These are phyloP conservation scores for Orbilia javanica DNA, from an alignment of 2,329 filamentous ascomycete species.

Conservation along the genomic window DNA sequence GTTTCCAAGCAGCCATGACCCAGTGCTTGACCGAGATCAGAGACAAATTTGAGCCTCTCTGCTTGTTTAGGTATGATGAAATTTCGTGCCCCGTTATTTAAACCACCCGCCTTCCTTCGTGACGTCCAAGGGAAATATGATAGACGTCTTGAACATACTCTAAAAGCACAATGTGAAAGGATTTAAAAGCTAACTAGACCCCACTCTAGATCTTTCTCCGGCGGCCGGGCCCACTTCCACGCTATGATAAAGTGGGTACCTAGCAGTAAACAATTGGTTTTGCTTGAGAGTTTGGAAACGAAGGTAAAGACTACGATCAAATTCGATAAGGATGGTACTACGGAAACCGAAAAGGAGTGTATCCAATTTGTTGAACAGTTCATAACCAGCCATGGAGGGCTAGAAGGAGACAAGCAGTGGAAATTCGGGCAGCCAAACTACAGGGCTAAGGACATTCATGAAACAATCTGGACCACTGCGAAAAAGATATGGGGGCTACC, in stretches of 20 bases:
- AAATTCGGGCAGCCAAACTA: neutral
- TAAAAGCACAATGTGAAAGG: no score
- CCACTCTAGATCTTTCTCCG: neutral
- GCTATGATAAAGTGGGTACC: neutral
- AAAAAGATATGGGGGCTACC: neutral
- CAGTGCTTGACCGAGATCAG: neutral
- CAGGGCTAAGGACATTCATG: neutral
- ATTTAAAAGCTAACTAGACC: neutral
- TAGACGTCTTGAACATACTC: no score
- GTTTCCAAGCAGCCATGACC: neutral
- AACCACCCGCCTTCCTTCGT: no score
- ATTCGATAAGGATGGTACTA: neutral
- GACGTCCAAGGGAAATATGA: no score
- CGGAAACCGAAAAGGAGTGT: neutral
- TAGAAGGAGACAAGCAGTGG: neutral
- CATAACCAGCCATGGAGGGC: neutral
- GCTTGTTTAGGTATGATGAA: neutral
- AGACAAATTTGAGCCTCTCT: neutral
- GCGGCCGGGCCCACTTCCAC: neutral
- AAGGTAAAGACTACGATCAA: neutral
- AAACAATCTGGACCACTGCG: neutral
- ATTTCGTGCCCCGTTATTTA: no score
- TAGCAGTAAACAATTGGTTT: no score
- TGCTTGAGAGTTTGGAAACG: neutral
- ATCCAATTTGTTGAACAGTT: neutral